phyloP scores from a whole-genome alignment of 2,329 filamentous ascomycete genomes.

The Venturia carpophila region DNA sequence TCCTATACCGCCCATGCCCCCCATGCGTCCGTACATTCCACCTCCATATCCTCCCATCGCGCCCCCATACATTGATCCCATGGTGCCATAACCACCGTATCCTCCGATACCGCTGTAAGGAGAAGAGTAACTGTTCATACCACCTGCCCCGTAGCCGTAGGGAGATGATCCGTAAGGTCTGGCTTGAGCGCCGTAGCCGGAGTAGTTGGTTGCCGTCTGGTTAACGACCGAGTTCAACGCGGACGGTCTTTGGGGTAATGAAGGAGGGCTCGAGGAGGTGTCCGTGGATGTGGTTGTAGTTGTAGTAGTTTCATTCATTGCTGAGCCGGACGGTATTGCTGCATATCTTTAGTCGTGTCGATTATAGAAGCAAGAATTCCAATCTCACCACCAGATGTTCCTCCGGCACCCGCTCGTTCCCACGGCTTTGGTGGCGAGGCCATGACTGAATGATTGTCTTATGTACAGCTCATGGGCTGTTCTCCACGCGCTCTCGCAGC shows the following conservation, averaged over 20 bases:
- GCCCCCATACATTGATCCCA: constrained; percentile 36
- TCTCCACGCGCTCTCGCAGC: neutral
- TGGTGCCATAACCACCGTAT: constrained; percentile 39
- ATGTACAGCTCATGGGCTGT: constrained; percentile 22
- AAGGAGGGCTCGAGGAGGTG: constrained; percentile 44
- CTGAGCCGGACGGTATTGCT: constrained; percentile 28
- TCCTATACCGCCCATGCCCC: constrained; percentile 30
- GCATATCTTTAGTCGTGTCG: constrained; percentile 28
- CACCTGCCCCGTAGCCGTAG: constrained; percentile 29
- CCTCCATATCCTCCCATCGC: constrained; percentile 26
- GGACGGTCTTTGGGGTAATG: constrained; percentile 72
- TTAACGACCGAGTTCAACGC: constrained; percentile 73
- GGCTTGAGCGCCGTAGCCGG: constrained; percentile 49
- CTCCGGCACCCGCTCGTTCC: constrained; percentile 67
- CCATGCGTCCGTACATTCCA: constrained; percentile 32
- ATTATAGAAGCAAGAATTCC: neutral
- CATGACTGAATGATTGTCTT: constrained; percentile 36
- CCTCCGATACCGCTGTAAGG: constrained; percentile 42
- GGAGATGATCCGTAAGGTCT: constrained; percentile 39
- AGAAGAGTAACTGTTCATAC: constrained; percentile 33
- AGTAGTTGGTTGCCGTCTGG: constrained; percentile 80
- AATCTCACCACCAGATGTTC: constrained; percentile 22
- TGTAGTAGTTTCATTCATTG: constrained; percentile 26
- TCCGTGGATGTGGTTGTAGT: constrained; percentile 33
- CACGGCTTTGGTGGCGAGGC: constrained; percentile 89